Evolutionary conservation across 2,329 filamentous ascomycete species (phyloP).

Genomic region (Botrytis pseudocinerea): DNA sequence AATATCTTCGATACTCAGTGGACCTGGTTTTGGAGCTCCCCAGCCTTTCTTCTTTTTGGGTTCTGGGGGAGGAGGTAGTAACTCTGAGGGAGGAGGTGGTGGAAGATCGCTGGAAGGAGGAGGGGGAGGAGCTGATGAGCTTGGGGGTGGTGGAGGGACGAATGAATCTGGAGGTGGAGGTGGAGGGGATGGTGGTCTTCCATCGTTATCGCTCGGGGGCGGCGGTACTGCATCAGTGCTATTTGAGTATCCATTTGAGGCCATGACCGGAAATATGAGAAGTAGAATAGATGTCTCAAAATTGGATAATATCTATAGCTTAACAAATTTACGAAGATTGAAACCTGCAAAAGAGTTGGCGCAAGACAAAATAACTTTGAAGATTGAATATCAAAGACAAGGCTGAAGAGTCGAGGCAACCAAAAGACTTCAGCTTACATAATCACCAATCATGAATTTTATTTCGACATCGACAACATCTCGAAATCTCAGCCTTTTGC

Average conservation of each 20-base stretch:
- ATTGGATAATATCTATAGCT: not conserved
- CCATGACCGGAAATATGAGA: slow-evolving; percentile 9
- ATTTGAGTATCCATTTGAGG: slow-evolving; percentile 31
- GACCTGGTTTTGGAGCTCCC: slow-evolving; percentile 47
- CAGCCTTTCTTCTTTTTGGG: slow-evolving; percentile 55
- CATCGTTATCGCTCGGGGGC: slow-evolving; percentile 33
- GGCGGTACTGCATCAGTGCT: slow-evolving; percentile 32
- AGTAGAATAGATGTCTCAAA: not conserved
- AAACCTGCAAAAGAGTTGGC: slow-evolving; percentile 1
- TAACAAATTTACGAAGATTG: not conserved
- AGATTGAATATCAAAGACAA: slow-evolving; percentile 8
- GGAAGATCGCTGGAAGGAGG: slow-evolving; percentile 36
- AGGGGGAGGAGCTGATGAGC: slow-evolving; percentile 38
- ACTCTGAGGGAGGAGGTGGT: slow-evolving; percentile 44
- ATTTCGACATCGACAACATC: slow-evolving; percentile 20
- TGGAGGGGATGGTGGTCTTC: slow-evolving; percentile 37
- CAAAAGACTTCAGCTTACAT: slow-evolving; percentile 17
- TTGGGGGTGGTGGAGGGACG: slow-evolving; percentile 46
- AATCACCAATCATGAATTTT: slow-evolving; percentile 21
- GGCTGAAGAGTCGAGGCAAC: slow-evolving; percentile 22
- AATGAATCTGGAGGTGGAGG: slow-evolving; percentile 45
- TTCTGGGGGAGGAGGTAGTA: slow-evolving; percentile 48
- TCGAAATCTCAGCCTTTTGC: slow-evolving; percentile 20
- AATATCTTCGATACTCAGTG: slow-evolving; percentile 82
- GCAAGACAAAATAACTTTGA: slow-evolving; percentile 15